A percentile compares a stretch with the other conserved stretches of the same genome.
These are phyloP conservation scores for Garcia nutans DNA, from an alignment of 345 rosid genomes.

Conservation along the genomic window DNA sequence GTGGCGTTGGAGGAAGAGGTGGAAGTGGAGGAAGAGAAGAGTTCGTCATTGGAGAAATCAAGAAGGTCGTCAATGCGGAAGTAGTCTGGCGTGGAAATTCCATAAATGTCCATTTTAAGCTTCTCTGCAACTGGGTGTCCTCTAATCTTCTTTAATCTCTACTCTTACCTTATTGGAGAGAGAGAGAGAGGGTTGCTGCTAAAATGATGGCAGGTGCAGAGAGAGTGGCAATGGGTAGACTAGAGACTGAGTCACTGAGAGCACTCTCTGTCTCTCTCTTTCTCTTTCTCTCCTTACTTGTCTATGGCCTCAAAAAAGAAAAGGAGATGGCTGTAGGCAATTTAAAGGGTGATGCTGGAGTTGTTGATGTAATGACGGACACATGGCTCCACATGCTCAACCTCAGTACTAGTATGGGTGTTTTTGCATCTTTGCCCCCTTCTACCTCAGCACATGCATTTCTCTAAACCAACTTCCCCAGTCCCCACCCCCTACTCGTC, in stretches of 20 bases:
- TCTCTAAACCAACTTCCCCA: too few species aligned
- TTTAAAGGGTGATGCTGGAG: conserved; percentile 8
- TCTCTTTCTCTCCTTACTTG: too few species aligned
- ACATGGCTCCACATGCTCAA: conserved; percentile 36
- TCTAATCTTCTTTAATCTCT: not conserved
- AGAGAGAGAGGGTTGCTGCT: not conserved
- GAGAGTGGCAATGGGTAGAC: conserved; percentile 22
- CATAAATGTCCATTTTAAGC: conserved; percentile 51
- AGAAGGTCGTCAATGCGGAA: conserved; percentile 75
- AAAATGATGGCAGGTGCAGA: conserved; percentile 24
- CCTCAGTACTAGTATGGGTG: not conserved
- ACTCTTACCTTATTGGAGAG: too few species aligned
- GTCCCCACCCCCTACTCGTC: too few species aligned
- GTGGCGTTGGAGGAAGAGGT: conserved; percentile 28
- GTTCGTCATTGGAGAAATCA: conserved; percentile 59
- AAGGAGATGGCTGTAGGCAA: not conserved
- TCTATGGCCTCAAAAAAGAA: not conserved
- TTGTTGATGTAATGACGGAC: conserved; percentile 18
- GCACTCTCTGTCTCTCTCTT: too few species aligned
- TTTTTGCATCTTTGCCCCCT: not conserved
- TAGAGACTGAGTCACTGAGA: not conserved
- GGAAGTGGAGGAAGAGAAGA: conserved; percentile 39
- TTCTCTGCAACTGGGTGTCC: too few species aligned
- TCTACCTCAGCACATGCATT: not conserved
- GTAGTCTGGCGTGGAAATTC: conserved; percentile 40